Base-by-base conservation (phyloP, 1,139 yeast species). In the Scheffersomyces parashehatae region DNA sequence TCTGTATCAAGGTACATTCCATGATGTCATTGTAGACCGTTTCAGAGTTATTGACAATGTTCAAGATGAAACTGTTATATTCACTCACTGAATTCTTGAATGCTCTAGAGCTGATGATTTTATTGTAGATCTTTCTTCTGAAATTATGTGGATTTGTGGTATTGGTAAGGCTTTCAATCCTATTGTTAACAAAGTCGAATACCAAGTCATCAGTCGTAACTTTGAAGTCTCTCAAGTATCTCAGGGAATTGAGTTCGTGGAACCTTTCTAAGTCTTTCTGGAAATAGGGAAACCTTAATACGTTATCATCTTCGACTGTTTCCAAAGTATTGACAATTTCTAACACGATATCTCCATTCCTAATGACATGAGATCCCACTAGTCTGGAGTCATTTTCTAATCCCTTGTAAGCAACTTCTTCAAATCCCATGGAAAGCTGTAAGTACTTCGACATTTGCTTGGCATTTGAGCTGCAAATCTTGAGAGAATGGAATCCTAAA, bases 341-440 rank as follows among this genome's bases (percentile, higher is more conserved):
- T 52, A 88, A 68, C 0, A 73, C 52, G 4, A 83, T 75, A n/a
- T 68, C 56, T 1, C 85, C 85, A 56, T 83, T 83, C 32, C 60
- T 61, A 10, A 88, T 72, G 0, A 83, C 95, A 53, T 84, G 85
- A 1, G 85, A 70, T 5, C 81, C 75, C 10, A 81, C 60, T 10
- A 71, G 64, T 41, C 78, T 70, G 4, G 85, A 78, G 1, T 85
- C 88, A 1, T 84, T 85, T 56, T 85, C 93, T 38, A 88, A 70
- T 1, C 88, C 89, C 48, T 64, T 73, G 53, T 75, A 80, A 1
- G 90, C 95, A 38, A 83, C 60, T 37, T 76, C 79, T 28, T 67
- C 54, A 59, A 88, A 88, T 0, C 95, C 96, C 69, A 82, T 76
- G 3, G 78, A 63, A 12, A 73, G 55, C 40, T 79, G 73, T 45